Conservation (phyloP, 345 rosid species). For the Brassica juncea region DNA sequence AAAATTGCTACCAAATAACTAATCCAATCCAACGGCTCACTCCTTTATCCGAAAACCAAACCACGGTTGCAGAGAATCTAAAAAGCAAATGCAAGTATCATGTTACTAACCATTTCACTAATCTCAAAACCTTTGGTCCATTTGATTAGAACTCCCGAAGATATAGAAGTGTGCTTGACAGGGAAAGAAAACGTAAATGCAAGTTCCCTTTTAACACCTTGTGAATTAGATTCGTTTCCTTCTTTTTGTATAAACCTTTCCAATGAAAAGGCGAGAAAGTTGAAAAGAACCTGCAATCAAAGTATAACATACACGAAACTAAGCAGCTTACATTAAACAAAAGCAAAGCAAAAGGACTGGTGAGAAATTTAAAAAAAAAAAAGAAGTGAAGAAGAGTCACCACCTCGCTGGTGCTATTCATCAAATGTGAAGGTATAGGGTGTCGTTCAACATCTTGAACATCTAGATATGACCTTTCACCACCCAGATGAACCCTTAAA, state of each 20-base stretch:
- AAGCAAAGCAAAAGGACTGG: not conserved
- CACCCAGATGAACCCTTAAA: conserved; percentile 81
- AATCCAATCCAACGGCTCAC: not conserved
- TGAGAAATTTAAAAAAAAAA: not conserved
- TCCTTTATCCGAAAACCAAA: not conserved
- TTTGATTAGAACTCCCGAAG: conserved; percentile 69
- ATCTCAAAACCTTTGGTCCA: conserved; percentile 90
- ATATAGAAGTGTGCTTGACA: conserved; percentile 65
- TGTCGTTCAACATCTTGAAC: conserved; percentile 63
- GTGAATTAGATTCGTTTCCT: conserved; percentile 49
- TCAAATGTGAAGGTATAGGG: conserved; percentile 67
- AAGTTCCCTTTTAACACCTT: conserved; percentile 54
- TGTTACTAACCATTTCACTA: conserved; percentile 73
- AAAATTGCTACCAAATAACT: too few relatives aligned
- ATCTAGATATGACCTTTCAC: conserved; percentile 61
- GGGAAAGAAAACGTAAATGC: conserved; percentile 95
- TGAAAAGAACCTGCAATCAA: conserved; percentile 74
- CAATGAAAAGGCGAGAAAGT: conserved; percentile 71
- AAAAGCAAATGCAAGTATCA: not conserved
- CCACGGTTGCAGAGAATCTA: not conserved
- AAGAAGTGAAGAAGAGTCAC: not conserved
- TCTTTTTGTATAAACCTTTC: conserved; percentile 74
- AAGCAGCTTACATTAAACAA: not conserved
- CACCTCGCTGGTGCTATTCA: conserved; percentile 79
- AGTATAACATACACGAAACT: not conserved